Evolutionary conservation across 208 protist genomes (phyloP), one percentile per base, ranked within the genome.

Genomic region (Porcisia hertigi): DNA sequence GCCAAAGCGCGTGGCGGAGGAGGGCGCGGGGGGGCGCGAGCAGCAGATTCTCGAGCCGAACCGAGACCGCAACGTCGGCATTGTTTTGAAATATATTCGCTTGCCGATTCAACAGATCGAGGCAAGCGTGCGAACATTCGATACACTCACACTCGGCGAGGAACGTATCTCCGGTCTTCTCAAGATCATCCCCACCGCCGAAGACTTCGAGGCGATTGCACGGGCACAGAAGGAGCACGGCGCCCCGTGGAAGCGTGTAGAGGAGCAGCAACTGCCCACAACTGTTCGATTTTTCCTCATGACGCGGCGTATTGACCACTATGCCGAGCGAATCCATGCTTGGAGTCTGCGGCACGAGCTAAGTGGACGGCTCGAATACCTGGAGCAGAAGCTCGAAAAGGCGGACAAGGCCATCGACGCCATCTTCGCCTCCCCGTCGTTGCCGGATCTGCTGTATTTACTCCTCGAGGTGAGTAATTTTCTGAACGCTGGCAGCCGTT

Each of bases 241-340:
- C 47, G 66, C 66, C n/a, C 71, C 71, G 43, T 90, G 83, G 83
- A 80, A 75, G 20, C 75, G 62, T 9, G 74, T 75, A 69, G 82
- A 93, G 67, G 72, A 87, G 47, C 88, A 90, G 67, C 73, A 86
- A 64, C 75, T 92, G 30, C 83, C 81, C 12, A 41, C 82, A 11
- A 69, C 90, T 0, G 88, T 93, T 23, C 86, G 86, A 1, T 96
- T 94, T 71, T 91, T 94, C 53, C 54, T 96, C 25, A 96, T 96
- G 92, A 91, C 87, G 36, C 69, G 79, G 72, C 80, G 73, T 64
- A 90, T 96, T 75, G 86, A 89, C 58, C 73, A 89, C 71, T 94
- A 94, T 77, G 88, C 71, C 18, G 84, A 93, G 49, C 80, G 90
- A 41, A 78, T 96, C 62, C 84, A 87, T n/a, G 88, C 87, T 45